Evolutionary conservation across 768 basidiomycete species (phyloP).

Genomic region (Lactifluus hygrophoroides): DNA sequence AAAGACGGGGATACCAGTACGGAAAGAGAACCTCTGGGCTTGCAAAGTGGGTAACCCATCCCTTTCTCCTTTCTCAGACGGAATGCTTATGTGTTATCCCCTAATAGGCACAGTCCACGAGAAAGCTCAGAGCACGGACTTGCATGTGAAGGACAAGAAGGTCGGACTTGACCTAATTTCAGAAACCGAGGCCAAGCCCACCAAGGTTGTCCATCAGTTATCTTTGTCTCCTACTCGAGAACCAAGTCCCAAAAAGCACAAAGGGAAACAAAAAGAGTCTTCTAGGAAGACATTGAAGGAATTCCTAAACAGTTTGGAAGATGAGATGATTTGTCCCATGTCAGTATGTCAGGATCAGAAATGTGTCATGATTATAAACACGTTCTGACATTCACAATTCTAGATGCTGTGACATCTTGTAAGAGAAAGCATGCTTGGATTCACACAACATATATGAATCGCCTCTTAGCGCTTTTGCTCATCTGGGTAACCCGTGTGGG

Average conservation of each 20-base stretch:
- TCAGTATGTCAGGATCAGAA: constrained; percentile 42
- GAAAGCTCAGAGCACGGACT: not conserved
- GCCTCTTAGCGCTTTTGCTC: constrained; percentile 44
- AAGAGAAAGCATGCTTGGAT: constrained; percentile 22
- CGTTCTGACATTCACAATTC: constrained; percentile 4
- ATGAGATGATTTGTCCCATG: constrained; percentile 67
- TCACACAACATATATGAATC: constrained; percentile 1
- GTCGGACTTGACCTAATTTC: not conserved
- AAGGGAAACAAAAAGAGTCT: constrained; percentile 37
- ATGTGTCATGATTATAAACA: not conserved
- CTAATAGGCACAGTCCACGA: not conserved
- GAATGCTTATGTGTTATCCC: not conserved
- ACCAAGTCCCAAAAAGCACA: constrained; percentile 26
- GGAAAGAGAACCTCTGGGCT: not conserved
- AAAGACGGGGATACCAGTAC: not conserved
- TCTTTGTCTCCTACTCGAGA: not conserved
- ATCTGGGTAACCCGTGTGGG: constrained; percentile 63
- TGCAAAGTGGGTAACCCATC: not conserved
- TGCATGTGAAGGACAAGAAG: not conserved
- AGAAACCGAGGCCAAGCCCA: not conserved
- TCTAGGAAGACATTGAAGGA: constrained; percentile 22
- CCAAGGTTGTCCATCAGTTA: constrained; percentile 6
- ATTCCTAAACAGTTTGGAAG: constrained; percentile 44
- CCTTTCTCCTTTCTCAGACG: no score
- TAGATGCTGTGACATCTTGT: constrained; percentile 71